Base-by-base conservation (phyloP, 2,329 filamentous ascomycete genomes). In the Nigrospora sphaerica region DNA sequence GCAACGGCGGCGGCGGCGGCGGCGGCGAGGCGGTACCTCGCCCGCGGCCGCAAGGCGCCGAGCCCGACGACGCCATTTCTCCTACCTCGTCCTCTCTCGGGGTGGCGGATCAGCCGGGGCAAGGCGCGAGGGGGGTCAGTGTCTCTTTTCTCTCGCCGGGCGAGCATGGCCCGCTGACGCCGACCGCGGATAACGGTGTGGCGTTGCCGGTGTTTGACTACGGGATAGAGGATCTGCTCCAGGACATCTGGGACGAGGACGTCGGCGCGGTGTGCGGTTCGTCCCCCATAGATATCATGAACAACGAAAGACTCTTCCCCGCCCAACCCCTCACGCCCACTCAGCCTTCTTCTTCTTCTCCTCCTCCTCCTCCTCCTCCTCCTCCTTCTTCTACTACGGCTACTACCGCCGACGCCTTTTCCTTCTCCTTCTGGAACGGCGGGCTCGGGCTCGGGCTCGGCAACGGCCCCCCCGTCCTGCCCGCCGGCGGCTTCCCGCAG, bases 171-270 rank as follows among this genome's bases (percentile, higher is more conserved):
- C 13, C 35, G 9, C 28, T 40, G 12, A 34, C 47, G 7, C 47
- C 47, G 3, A 35, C 35, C 9, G 41, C 50, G 17, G 49, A 52
- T 32, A 49, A 46, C 23, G 2, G 10, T 19, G 37, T 50, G 9
- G 40, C 48, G 9, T 31, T 49, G 18, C 42, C 45, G 2, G 49
- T 46, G n/a, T 49, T 47, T 19, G 47, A 49, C 14, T 47, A 48
- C n/a, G 47, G 45, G 7, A 40, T 50, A 16, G 42, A 47, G 32
- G 49, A 49, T n/a, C n/a, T 49, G 32, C 42, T 47, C n/a, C 45
- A 46, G 28, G 47, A 49, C n/a, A 44, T 49, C 31, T 50, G 49
- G 47, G 23, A 49, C 16, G 46, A 47, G 14, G 45, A 45, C 13
- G 40, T 40, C 18, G 34, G 39, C 16, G 39, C 32, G 16, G 14